Base-by-base conservation (phyloP, 352 stramenopile species). In the Phytophthora megakarya region DNA sequence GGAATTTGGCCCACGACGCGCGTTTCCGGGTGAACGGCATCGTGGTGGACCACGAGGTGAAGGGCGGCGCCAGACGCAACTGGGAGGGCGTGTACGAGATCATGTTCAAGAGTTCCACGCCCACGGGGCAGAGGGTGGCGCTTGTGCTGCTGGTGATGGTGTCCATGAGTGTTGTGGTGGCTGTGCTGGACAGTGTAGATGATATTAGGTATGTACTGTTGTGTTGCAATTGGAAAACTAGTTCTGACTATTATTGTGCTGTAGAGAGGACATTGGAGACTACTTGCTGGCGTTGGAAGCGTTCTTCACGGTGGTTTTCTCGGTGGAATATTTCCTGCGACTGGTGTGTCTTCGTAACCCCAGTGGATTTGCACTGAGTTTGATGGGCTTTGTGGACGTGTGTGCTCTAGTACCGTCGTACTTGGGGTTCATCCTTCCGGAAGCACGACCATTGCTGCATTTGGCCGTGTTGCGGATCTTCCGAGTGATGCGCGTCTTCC, bases 251-350 rank as follows among this genome's bases (percentile, higher is more conserved):
- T 48, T 63, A 30, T 12, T 47, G 30, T 8, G 40, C 10, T 63
- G 23, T 56, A 90, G 84, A 16, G 80, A 92, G 15, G 66, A 83
- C 28, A 81, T 94, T 56, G 84, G 86, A 7, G 66, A 93, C 57
- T 83, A 87, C 21, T 46, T 96, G 38, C 51, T 95, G 15, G 72
- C 77, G 8, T 61, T 95, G 7, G 88, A 96, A 43, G 78, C 91
- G 7, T 88, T 94, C 60, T 96, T 96, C 66, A 94, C 88, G 4
- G 60, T 93, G 39, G 65, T 91, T 11, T 96, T 96, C 45, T 86
- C 85, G 2, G 78, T 93, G 49, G 88, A 96, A 65, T 96, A 95
- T 61, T 63, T 70, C 8, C 50, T 94, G 13, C 85, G 88, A 7
- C 52, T 93, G 3, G 44, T 86, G 12, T 93, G 81, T 19, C 55